Conservation (phyloP, 2,329 filamentous ascomycete species). For the Neonectria punicea region DNA sequence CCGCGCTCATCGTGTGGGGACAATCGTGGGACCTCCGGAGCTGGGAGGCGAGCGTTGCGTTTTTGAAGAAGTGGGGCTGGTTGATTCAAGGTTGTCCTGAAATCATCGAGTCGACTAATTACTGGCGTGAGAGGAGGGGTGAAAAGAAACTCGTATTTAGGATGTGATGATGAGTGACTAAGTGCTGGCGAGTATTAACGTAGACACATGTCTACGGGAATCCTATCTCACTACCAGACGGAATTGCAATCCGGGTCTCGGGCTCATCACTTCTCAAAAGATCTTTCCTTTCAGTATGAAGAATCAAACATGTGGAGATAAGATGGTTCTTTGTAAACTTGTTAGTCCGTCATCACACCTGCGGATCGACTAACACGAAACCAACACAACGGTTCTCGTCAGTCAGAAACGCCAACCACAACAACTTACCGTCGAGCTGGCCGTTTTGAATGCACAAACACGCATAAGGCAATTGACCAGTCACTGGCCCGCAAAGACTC, state of each 20-base stretch:
- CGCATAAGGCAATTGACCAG: background rate
- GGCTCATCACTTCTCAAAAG: background rate
- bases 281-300: too few species aligned
- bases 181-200: background rate
- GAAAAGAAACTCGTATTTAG: slow-evolving; percentile 7
- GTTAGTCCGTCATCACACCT: background rate
- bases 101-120: slow-evolving; percentile 49
- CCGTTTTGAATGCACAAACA: slow-evolving; percentile 2
- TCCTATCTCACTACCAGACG: background rate
- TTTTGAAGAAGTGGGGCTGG: slow-evolving; percentile 56
- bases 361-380: background rate
- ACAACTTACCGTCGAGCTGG: background rate
- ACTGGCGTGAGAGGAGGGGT: slow-evolving; percentile 41
- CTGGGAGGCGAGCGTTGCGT: slow-evolving; percentile 59
- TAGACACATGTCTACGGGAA: too few species aligned
- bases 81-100: slow-evolving; percentile 49
- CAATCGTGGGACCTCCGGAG: slow-evolving; percentile 54
- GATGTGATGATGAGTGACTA: background rate
- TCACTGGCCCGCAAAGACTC: background rate
- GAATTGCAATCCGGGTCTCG: background rate
- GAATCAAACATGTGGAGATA: background rate
- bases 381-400: background rate
- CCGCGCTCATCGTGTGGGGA: slow-evolving; percentile 57
- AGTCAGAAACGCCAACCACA: background rate
- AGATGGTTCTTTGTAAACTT: background rate